Percentiles rank a stretch among this genome's conserved stretches.
phyloP scores from a whole-genome alignment of 75 land plant species.

The Selaginella moellendorffii region DNA sequence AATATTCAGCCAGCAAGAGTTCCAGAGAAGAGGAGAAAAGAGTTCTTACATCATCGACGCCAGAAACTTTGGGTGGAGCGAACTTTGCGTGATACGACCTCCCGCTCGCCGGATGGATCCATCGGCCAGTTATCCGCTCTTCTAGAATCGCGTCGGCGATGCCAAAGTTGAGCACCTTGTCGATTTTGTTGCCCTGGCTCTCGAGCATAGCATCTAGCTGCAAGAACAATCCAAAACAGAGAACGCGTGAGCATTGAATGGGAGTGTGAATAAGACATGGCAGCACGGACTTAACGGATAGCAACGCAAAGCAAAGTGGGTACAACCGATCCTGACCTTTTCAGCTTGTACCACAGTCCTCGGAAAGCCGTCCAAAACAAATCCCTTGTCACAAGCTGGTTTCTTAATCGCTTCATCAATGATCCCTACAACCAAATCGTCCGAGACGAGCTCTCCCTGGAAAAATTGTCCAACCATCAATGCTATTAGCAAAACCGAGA shows the following conservation, averaged over 20 bases:
- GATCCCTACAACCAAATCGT: too few relatives aligned
- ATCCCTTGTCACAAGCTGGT: constrained; percentile 88
- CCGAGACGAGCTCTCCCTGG: constrained; percentile 88
- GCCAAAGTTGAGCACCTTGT: too few relatives aligned
- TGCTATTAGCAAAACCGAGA: too few relatives aligned
- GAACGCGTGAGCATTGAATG: too few relatives aligned
- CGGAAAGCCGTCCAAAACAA: constrained; percentile 93
- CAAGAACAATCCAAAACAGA: too few relatives aligned
- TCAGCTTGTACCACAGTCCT: constrained; percentile 89
- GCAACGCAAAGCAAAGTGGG: too few relatives aligned
- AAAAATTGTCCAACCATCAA: too few relatives aligned
- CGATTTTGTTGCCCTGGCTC: constrained; percentile 56
- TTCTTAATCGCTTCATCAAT: too few relatives aligned
- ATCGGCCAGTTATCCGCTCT: constrained; percentile 89
- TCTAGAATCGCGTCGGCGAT: constrained; percentile 76
- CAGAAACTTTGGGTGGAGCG: constrained; percentile 82
- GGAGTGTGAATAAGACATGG: too few relatives aligned
- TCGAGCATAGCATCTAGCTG: constrained; percentile 84
- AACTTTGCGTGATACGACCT: constrained; percentile 76
- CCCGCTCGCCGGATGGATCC: constrained; percentile 86
- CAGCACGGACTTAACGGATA: too few relatives aligned
- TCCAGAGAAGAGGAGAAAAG: too few relatives aligned
- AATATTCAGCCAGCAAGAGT: too few relatives aligned
- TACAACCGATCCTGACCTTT: constrained; percentile 35
- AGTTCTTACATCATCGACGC: constrained; percentile 74